These are phyloP conservation scores for Adenanthera pavonina DNA, from an alignment of 306 rosid species.

Conservation along the genomic window DNA sequence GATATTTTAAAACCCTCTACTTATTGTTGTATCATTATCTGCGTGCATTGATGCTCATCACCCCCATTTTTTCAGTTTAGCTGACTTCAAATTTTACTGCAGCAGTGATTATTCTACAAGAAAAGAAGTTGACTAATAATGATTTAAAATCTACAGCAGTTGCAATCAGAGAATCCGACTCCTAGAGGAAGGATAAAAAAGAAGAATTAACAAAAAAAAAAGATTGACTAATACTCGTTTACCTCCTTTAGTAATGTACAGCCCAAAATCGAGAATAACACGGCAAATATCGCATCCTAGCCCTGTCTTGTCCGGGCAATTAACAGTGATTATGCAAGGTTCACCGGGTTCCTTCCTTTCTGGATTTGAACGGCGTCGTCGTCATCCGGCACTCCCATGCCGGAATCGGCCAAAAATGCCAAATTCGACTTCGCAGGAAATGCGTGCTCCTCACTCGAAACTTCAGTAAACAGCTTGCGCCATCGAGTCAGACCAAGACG, in stretches of 20 bases:
- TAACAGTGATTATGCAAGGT: constrained; percentile 64
- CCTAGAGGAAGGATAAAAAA: neutral
- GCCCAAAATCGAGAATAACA: constrained; percentile 71
- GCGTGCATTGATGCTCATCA: too few species aligned
- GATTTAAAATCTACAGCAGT: neutral
- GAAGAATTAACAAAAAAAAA: neutral
- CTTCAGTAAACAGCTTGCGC: neutral
- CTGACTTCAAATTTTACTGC: too few species aligned
- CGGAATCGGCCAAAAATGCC: constrained; percentile 20
- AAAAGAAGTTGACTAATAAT: neutral
- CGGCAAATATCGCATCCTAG: constrained; percentile 78
- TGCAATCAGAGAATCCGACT: neutral
- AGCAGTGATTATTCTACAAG: too few species aligned
- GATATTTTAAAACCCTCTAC: too few species aligned
- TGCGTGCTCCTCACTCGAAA: neutral
- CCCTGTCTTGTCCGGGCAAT: constrained; percentile 80
- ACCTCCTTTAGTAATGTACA: constrained; percentile 77
- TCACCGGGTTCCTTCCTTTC: constrained; percentile 50
- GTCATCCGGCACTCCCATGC: constrained; percentile 54
- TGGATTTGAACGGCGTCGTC: constrained; percentile 73
- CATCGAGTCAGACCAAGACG: neutral
- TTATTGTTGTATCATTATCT: too few species aligned
- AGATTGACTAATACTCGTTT: neutral
- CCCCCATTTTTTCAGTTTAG: too few species aligned
- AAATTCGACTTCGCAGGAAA: neutral